Base-by-base conservation (phyloP, 306 rosid genomes). In the Senna siamea region DNA sequence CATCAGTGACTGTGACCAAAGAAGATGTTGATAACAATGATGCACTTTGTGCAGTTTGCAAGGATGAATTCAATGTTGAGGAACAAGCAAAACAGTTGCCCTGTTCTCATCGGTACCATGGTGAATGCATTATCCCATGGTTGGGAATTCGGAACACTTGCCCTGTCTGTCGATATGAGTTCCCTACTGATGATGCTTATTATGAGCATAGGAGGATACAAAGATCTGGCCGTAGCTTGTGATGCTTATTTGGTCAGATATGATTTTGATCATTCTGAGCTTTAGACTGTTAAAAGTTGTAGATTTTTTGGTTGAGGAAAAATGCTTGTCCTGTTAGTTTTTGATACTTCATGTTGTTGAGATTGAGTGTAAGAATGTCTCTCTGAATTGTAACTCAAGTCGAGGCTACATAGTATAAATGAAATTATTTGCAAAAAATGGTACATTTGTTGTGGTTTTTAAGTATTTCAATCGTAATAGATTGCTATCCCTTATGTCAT, bases 161-260 rank as follows among this genome's bases (percentile, higher is more conserved):
- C 65, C 97, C 98, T 30, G 93, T 93, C 35, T 93, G 98, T 73
- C 96, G 97, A 9, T 83, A 70, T 35, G 97, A 93, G 80, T 78
- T 87, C 55, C 93, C 91, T 2, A 90, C 98, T 0, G 97, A 86
- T 64, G 93, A 88, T 51, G 86, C 89, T 53, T 87, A 88, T 11
- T 90, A 87, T 78, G 98, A 92, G 77, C 91, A 75, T 51, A 78
- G 83, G 87, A 89, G 78, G 80, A 66, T 73, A 1, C 87, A 40
- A 2, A 74, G 85, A 80, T 76, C 79, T 72, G 76, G 46, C 55
- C 70, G 9, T 60, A 50, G 75, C 28, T 22, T 47, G 11, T 83
- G 78, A 65, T 53, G 67, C 67, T 66, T 30, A 56, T 19, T 71
- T 22, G 76, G 30, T 77, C 55, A 15, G 32, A 65, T 70, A 28